A percentile compares a stretch with the other conserved stretches of the same genome.
These are phyloP conservation scores for Leccinellum rugosiceps DNA, from an alignment of 768 basidiomycete species.

Conservation along the genomic window DNA sequence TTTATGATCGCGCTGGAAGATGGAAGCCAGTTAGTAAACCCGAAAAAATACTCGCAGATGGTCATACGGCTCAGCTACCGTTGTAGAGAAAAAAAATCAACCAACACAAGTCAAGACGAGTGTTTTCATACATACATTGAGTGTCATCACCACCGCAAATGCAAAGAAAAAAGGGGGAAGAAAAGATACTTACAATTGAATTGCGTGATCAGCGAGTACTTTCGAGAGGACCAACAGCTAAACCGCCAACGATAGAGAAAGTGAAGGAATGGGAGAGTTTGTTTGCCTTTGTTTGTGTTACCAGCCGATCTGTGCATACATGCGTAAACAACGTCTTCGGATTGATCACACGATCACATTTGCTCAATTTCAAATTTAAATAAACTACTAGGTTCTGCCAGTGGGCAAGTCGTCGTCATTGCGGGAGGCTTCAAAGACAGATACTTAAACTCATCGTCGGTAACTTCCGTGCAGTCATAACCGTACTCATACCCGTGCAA, in stretches of 20 bases:
- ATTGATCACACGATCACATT: too few relatives aligned
- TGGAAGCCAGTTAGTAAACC: conserved; percentile 17
- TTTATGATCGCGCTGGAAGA: background rate
- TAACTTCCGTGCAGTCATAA: too few relatives aligned
- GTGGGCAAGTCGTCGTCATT: too few relatives aligned
- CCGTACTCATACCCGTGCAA: too few relatives aligned
- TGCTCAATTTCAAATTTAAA: background rate
- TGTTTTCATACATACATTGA: conserved; percentile 72
- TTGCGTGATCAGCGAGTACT: background rate
- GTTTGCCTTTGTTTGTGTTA: background rate
- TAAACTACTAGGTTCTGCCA: too few relatives aligned
- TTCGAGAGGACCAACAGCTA: background rate
- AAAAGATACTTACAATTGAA: conserved; percentile 15
- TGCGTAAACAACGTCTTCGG: background rate
- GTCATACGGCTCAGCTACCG: conserved; percentile 67
- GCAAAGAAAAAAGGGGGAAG: conserved; percentile 2
- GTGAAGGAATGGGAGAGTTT: background rate
- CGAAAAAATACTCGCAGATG: conserved; percentile 1
- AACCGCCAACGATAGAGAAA: background rate
- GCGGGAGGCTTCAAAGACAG: too few relatives aligned
- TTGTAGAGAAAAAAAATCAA: conserved; percentile 68
- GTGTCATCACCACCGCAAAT: conserved; percentile 49
- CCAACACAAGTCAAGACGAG: conserved; percentile 39
- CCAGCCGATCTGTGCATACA: background rate
- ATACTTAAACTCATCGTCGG: too few relatives aligned